A percentile compares a stretch with the other conserved stretches of the same genome.
Evolutionary conservation across 306 rosid species (phyloP).

Genomic region (Phaseolus lunatus): DNA sequence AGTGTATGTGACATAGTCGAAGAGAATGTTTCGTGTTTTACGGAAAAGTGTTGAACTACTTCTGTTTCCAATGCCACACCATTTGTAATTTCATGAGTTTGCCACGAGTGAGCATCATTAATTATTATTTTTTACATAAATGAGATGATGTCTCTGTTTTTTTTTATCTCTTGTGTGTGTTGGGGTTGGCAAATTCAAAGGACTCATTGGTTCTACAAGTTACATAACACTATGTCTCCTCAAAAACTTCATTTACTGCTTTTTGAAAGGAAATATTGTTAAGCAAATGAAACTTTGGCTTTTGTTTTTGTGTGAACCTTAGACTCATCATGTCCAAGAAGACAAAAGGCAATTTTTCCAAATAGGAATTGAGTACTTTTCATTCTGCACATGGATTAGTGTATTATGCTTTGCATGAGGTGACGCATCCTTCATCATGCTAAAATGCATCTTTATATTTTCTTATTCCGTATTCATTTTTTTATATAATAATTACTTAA

Average conservation of each 20-base stretch:
- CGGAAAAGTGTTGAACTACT: conserved; percentile 5
- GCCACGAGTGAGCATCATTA: conserved; percentile 3
- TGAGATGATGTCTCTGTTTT: neutral
- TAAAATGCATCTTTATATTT: conserved; percentile 10
- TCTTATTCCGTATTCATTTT: no score
- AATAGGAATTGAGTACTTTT: conserved; percentile 28
- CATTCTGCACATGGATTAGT: conserved; percentile 39
- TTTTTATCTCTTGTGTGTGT: neutral
- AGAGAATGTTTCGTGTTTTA: conserved; percentile 51
- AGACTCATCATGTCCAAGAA: conserved; percentile 43
- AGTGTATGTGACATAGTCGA: conserved; percentile 15
- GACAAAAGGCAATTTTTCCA: conserved; percentile 49
- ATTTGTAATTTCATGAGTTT: conserved; percentile 25
- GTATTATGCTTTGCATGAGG: conserved; percentile 42
- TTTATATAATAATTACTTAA: neutral
- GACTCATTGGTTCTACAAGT: conserved; percentile 50
- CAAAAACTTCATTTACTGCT: conserved; percentile 29
- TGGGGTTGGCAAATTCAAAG: conserved; percentile 42
- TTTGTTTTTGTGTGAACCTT: conserved; percentile 44
- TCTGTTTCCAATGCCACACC: conserved; percentile 35
- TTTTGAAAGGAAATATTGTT: conserved; percentile 41
- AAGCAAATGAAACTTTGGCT: conserved; percentile 41
- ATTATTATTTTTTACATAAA: neutral
- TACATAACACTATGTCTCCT: conserved; percentile 34
- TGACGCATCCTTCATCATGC: conserved; percentile 1